phyloP scores from a whole-genome alignment of 106 monocot species.

The Triglochin maritima region DNA sequence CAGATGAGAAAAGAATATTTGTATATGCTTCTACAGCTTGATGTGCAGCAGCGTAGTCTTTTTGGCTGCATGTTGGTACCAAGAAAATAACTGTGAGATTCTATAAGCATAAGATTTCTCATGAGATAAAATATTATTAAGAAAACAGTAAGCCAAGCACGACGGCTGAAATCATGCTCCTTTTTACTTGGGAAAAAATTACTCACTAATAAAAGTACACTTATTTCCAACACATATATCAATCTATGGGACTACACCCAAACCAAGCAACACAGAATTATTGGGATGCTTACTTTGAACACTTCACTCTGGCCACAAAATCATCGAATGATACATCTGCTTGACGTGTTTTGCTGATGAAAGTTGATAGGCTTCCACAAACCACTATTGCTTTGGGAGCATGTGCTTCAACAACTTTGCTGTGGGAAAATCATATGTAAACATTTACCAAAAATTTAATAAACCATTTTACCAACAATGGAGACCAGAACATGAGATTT shows the following conservation, averaged over 20 bases:
- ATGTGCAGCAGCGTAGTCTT: constrained; percentile 39
- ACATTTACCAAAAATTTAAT: not conserved
- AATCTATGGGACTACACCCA: too few relatives aligned
- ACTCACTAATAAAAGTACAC: too few relatives aligned
- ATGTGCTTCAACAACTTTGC: constrained; percentile 80
- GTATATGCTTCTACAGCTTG: constrained; percentile 67
- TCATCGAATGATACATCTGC: constrained; percentile 74
- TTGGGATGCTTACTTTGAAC: constrained; percentile 36
- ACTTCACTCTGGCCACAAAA: constrained; percentile 50
- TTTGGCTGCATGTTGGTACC: constrained; percentile 7
- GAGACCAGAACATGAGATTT: not conserved
- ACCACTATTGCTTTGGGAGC: constrained; percentile 78
- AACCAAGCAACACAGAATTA: too few relatives aligned
- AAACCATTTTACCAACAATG: not conserved
- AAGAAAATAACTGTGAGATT: not conserved
- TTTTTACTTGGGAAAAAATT: too few relatives aligned
- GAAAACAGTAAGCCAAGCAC: too few relatives aligned
- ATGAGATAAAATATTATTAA: too few relatives aligned
- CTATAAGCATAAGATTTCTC: too few relatives aligned
- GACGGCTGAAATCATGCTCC: too few relatives aligned
- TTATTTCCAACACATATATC: too few relatives aligned
- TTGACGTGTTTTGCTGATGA: constrained; percentile 31
- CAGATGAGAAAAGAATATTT: constrained; percentile 95
- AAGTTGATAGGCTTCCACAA: constrained; percentile 32
- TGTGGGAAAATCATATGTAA: constrained; percentile 22